Conservation (phyloP, 2,329 filamentous ascomycete genomes). For the Knufia fluminis region DNA sequence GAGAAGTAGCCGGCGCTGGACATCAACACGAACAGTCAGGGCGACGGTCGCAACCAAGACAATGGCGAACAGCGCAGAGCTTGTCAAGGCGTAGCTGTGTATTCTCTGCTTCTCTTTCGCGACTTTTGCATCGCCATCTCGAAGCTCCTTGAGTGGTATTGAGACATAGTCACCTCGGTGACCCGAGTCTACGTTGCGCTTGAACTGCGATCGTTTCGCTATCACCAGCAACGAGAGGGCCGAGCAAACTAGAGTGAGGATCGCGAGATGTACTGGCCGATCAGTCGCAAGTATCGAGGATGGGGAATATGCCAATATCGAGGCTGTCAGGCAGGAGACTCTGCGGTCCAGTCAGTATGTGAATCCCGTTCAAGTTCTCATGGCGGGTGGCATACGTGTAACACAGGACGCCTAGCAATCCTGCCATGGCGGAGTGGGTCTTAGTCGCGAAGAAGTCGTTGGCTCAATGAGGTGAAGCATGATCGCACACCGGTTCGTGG, state of each 20-base stretch:
- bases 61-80: conserved; percentile 1
- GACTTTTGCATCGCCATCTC: background rate
- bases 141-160: background rate
- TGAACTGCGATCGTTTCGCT: background rate
- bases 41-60: conserved; percentile 20
- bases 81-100: background rate
- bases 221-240: conserved; percentile 20
- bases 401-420: background rate
- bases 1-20: conserved; percentile 33
- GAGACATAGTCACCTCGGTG: background rate
- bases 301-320: background rate
- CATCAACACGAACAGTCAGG: conserved; percentile 29
- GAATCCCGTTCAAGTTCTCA: background rate
- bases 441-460: background rate
- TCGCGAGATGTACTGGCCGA: conserved; percentile 37
- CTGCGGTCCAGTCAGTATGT: background rate
- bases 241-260: conserved; percentile 33
- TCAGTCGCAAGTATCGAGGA: conserved; percentile 26
- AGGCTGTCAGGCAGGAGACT: background rate
- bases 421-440: conserved; percentile 4
- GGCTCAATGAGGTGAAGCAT: background rate
- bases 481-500: background rate
- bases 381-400: background rate
- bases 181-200: background rate
- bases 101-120: conserved; percentile 3